Conservation (phyloP, 2,329 filamentous ascomycete species). For the Trichoderma sp. region DNA sequence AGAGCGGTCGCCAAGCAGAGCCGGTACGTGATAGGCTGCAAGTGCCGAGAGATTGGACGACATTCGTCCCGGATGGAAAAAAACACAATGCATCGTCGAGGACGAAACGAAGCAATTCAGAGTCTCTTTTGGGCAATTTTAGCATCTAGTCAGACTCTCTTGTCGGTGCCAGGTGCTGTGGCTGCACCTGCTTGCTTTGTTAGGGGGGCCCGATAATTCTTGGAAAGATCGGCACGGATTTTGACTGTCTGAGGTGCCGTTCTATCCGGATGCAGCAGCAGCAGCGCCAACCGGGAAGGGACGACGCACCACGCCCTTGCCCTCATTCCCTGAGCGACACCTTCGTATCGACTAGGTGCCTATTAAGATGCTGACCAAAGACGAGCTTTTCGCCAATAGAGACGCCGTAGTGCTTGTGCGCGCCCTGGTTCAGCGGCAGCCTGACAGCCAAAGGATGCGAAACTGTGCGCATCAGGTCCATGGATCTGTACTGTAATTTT, state of each 20-base stretch:
- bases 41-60: slow-evolving; percentile 11
- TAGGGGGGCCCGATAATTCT: not conserved
- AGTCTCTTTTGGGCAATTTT: not conserved
- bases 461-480: not conserved
- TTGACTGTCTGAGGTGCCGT: slow-evolving; percentile 10
- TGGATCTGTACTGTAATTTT: not conserved
- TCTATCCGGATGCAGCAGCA: slow-evolving; percentile 19
- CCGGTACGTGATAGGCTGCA: not conserved
- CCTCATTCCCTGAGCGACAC: not conserved
- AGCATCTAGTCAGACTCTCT: not conserved
- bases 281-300: slow-evolving; percentile 11
- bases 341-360: not conserved
- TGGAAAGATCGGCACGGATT: slow-evolving; percentile 15
- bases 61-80: not conserved
- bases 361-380: slow-evolving; percentile 7
- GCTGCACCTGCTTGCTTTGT: not conserved
- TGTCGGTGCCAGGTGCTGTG: not conserved
- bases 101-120: slow-evolving; percentile 4
- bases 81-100: not conserved
- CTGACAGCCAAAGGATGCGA: not conserved
- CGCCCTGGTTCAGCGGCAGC: not conserved
- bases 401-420: not conserved
- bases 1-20: slow-evolving; percentile 12
- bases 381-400: not conserved
- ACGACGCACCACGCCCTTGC: slow-evolving; percentile 12